Conservation (phyloP, 106 monocot species). For the Gastrodia elata region DNA sequence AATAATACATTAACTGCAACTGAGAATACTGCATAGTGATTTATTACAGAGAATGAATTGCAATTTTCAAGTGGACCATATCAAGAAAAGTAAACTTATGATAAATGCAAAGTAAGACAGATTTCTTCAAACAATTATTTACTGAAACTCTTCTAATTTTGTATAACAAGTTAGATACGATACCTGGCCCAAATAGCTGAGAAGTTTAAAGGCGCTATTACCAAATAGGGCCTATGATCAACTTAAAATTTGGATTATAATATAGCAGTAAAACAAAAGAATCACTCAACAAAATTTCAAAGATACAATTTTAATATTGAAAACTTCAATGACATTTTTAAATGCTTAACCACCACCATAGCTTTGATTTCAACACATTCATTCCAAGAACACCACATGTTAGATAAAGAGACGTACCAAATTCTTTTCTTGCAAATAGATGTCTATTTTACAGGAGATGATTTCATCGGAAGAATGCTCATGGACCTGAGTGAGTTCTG, state of each 20-base stretch:
- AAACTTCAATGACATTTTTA: background rate
- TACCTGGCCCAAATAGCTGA: background rate
- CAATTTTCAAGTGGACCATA: background rate
- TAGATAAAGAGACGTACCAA: slow-evolving; percentile 10
- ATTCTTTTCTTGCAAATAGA: slow-evolving; percentile 10
- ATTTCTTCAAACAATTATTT: background rate
- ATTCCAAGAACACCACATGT: background rate
- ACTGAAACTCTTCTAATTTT: background rate
- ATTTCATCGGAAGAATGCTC: slow-evolving; percentile 3
- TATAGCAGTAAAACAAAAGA: background rate
- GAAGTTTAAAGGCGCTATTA: background rate
- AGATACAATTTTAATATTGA: background rate
- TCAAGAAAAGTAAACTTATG: background rate
- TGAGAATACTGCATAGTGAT: too few species aligned
- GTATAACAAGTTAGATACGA: background rate
- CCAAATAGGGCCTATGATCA: background rate
- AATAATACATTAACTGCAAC: too few species aligned
- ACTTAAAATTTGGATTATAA: background rate
- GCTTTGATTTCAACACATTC: background rate
- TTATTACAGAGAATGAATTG: too few species aligned
- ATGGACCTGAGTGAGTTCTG: background rate
- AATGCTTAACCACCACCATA: background rate
- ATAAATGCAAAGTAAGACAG: background rate
- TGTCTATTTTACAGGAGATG: slow-evolving; percentile 5
- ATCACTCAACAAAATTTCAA: background rate